Evolutionary conservation across 441 rosid species (phyloP).

Genomic region (Gossypium gossypioides): DNA sequence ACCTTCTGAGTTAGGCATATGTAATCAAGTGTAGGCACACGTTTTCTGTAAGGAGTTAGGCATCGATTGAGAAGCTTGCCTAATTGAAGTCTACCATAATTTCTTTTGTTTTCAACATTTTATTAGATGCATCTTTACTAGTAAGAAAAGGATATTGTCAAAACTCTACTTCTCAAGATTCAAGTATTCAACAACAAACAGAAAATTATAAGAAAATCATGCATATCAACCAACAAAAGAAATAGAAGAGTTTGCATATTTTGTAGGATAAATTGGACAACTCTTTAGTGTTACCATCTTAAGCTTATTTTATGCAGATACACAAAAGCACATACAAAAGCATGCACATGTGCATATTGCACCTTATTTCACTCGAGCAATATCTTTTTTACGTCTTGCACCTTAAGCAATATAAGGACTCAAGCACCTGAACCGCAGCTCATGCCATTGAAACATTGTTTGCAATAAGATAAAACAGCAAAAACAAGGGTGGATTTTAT

Average conservation of each 20-base stretch:
- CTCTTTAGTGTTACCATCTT: neutral
- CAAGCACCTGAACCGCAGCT: neutral
- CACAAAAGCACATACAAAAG: neutral
- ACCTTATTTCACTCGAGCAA: neutral
- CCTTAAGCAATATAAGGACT: neutral
- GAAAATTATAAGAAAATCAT: neutral
- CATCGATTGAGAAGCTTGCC: neutral
- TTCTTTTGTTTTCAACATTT: neutral
- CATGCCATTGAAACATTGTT: neutral
- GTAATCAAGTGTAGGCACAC: neutral
- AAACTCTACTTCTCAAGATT: neutral
- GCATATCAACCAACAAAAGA: neutral
- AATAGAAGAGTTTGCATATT: neutral
- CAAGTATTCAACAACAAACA: neutral
- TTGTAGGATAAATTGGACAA: neutral
- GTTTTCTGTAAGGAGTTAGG: neutral
- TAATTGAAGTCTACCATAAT: neutral
- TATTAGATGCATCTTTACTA: neutral
- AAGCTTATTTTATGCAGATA: neutral
- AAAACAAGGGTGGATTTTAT: neutral
- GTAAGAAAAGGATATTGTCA: neutral
- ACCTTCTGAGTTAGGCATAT: neutral
- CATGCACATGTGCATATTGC: neutral
- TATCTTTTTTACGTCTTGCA: neutral
- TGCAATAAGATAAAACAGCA: neutral